A percentile compares a stretch with the other conserved stretches of the same genome.
Evolutionary conservation across 345 rosid species (phyloP).

Genomic region (Sisymbrium irio): DNA sequence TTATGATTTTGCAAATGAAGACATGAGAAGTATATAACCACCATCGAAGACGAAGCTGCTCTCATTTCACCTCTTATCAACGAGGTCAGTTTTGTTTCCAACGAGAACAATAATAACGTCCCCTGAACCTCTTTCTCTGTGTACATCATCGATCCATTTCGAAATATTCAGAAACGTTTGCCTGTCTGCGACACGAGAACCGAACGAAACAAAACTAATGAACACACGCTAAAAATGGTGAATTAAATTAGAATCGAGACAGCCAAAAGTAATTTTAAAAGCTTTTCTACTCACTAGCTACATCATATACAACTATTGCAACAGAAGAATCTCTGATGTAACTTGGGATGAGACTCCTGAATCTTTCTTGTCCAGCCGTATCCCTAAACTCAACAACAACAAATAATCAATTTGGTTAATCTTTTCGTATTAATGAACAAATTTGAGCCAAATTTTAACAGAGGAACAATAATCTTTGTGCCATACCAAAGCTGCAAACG

Average conservation of each 20-base stretch:
- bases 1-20: background rate
- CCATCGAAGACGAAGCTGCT: background rate
- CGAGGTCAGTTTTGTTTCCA: constrained; percentile 95
- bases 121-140: constrained; percentile 64
- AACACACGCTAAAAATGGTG: background rate
- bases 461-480: background rate
- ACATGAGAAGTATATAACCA: background rate
- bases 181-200: constrained; percentile 46
- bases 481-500: constrained; percentile 86
- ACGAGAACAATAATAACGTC: constrained; percentile 88
- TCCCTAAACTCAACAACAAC: constrained; percentile 47
- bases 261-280: background rate
- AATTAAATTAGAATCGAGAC: background rate
- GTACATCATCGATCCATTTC: constrained; percentile 93
- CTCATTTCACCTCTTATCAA: constrained; percentile 52
- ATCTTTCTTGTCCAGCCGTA: constrained; percentile 97
- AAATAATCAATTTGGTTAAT: background rate
- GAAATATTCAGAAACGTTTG: constrained; percentile 75
- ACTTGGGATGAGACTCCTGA: constrained; percentile 92
- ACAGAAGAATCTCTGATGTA: constrained; percentile 97
- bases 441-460: background rate
- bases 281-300: constrained; percentile 55
- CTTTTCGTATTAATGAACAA: background rate
- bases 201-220: background rate
- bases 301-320: constrained; percentile 89